A percentile compares a stretch with the other conserved stretches of the same genome.
Evolutionary conservation across 441 rosid species (phyloP).

Genomic region (Codiaeum variegatum): DNA sequence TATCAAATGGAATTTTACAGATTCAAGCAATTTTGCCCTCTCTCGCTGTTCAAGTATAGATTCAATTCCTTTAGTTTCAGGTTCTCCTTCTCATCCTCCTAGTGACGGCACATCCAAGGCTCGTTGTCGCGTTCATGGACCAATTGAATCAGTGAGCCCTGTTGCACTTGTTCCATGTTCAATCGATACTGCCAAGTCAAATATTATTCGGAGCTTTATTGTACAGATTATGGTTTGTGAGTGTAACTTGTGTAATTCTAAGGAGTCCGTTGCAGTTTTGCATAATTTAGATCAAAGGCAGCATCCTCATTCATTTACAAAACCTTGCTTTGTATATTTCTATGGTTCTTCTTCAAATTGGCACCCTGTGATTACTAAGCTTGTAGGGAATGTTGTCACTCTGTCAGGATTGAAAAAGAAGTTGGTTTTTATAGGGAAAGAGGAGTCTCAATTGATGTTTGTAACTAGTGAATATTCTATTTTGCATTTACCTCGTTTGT

Average conservation of each 20-base stretch:
- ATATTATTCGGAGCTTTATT: constrained; percentile 58
- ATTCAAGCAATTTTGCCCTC: constrained; percentile 15
- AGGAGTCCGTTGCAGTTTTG: constrained; percentile 18
- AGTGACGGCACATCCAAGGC: constrained; percentile 33
- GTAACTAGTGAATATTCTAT: constrained; percentile 50
- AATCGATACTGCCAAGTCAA: constrained; percentile 24
- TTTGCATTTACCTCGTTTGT: constrained; percentile 38
- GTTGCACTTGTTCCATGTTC: constrained; percentile 68
- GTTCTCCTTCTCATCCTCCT: constrained; percentile 13
- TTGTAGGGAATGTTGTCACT: constrained; percentile 46
- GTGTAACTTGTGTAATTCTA: constrained; percentile 42
- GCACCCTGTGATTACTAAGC: constrained; percentile 70
- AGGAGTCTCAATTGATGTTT: constrained; percentile 54
- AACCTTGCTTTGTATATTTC: constrained; percentile 52
- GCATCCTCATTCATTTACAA: constrained; percentile 38
- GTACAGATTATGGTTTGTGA: constrained; percentile 50
- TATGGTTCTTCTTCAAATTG: constrained; percentile 56
- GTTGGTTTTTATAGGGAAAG: constrained; percentile 46
- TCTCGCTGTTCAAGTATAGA: constrained; percentile 17
- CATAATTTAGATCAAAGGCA: background rate
- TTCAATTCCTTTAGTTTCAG: constrained; percentile 44
- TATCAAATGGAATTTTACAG: constrained; percentile 52
- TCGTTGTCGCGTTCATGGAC: constrained; percentile 46
- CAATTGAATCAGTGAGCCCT: constrained; percentile 60
- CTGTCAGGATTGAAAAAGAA: constrained; percentile 65